Conservation (phyloP, 1,284 basidiomycete genomes). For the Marasmius tenuissimus region DNA sequence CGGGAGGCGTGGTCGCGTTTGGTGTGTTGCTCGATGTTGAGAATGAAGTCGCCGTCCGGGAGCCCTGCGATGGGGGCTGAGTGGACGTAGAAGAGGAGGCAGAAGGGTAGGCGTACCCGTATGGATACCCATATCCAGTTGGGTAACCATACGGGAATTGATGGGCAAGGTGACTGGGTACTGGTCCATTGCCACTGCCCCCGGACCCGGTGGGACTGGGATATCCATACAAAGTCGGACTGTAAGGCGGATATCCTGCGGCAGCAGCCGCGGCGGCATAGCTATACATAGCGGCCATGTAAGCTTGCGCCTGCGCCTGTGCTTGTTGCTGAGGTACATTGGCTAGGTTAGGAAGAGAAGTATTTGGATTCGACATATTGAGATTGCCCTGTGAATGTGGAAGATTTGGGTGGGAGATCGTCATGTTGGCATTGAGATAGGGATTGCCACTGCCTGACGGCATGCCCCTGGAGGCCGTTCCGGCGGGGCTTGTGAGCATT, state of each 20-base stretch:
- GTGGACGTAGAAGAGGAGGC: neutral
- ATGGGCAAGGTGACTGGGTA: neutral
- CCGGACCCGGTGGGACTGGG: neutral
- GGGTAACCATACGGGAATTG: neutral
- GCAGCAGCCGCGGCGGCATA: neutral
- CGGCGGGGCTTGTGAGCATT: neutral
- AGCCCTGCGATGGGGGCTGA: neutral
- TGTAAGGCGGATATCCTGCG: neutral
- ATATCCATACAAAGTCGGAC: neutral
- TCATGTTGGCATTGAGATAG: neutral
- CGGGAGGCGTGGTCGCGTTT: neutral
- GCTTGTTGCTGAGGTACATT: neutral
- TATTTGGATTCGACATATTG: neutral
- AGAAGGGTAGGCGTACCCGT: neutral
- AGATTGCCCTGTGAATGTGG: neutral
- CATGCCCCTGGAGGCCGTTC: neutral
- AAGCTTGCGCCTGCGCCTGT: neutral
- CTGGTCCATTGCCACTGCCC: neutral
- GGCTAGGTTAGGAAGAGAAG: neutral
- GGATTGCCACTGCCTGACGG: neutral
- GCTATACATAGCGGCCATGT: constrained; percentile 1
- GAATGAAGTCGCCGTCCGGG: neutral
- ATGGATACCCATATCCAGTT: neutral
- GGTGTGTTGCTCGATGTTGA: neutral
- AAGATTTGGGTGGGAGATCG: neutral